A percentile compares a stretch with the other conserved stretches of the same genome.
These are phyloP conservation scores for Eutypa lata DNA, from an alignment of 2,329 filamentous ascomycete species.

Conservation along the genomic window DNA sequence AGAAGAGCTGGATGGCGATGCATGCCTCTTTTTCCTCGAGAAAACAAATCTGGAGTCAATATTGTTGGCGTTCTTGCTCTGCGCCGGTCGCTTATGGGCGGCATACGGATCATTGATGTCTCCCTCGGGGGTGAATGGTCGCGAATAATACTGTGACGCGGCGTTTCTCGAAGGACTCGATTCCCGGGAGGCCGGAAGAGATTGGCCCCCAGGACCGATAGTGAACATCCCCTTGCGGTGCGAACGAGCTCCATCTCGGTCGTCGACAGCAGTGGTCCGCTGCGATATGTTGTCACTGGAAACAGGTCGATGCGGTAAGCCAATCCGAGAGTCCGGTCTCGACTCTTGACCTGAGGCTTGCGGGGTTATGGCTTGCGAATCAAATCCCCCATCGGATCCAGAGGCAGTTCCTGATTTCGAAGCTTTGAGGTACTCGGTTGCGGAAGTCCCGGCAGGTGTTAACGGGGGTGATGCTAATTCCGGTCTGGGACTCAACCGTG, in stretches of 20 bases:
- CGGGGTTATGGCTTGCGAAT: slow-evolving; percentile 58
- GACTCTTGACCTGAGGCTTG: slow-evolving; percentile 62
- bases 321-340: slow-evolving; percentile 37
- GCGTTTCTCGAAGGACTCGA: slow-evolving; percentile 62
- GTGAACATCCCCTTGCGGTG: slow-evolving; percentile 57
- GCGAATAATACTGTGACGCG: slow-evolving; percentile 63
- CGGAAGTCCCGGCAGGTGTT: slow-evolving; percentile 74
- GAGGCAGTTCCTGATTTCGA: slow-evolving; percentile 15
- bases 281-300: slow-evolving; percentile 41
- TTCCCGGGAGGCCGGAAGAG: slow-evolving; percentile 57
- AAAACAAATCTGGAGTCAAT: slow-evolving; percentile 86
- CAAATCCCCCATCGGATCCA: slow-evolving; percentile 22
- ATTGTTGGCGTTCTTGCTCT: slow-evolving; percentile 57
- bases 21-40: slow-evolving; percentile 66
- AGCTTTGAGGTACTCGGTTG: slow-evolving; percentile 31
- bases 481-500: slow-evolving; percentile 64
- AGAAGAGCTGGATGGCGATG: slow-evolving; percentile 52
- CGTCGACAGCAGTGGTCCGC: slow-evolving; percentile 37
- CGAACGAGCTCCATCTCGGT: slow-evolving; percentile 28
- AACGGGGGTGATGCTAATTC: slow-evolving; percentile 84
- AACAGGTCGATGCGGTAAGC: slow-evolving; percentile 38
- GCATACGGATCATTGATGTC: slow-evolving; percentile 84
- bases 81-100: slow-evolving; percentile 73
- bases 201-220: slow-evolving; percentile 44
- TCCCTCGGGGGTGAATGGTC: slow-evolving; percentile 74